Evolutionary conservation across 177 flowering plant species (phyloP).

Genomic region (Vitis hybrid): DNA sequence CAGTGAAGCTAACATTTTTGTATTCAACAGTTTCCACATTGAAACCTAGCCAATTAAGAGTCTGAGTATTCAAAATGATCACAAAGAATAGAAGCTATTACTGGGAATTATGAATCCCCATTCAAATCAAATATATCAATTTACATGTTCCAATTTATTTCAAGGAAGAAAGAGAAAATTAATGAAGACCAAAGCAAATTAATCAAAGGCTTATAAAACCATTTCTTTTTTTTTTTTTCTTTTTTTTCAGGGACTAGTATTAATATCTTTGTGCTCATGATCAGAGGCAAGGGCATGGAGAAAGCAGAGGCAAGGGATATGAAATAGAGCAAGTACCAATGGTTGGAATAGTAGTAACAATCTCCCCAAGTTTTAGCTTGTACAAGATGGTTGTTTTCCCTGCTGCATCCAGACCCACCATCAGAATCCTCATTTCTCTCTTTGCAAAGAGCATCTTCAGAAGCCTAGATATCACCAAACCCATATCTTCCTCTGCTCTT

Average conservation of each 20-base stretch:
- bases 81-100: too few relatives aligned
- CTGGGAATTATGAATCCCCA: too few relatives aligned
- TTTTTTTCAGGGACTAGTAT: too few relatives aligned
- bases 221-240: too few relatives aligned
- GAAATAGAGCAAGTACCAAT: conserved; percentile 37
- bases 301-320: too few relatives aligned
- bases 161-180: too few relatives aligned
- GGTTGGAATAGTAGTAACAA: conserved; percentile 59
- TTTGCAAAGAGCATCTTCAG: conserved; percentile 45
- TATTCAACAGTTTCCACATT: conserved; percentile 61
- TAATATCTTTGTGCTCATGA: too few relatives aligned
- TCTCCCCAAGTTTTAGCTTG: conserved; percentile 61
- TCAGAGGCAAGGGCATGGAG: too few relatives aligned
- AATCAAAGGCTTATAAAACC: too few relatives aligned
- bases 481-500: conserved; percentile 34
- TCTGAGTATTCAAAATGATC: neutral
- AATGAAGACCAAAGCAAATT: neutral
- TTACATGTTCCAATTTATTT: too few relatives aligned
- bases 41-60: conserved; percentile 35
- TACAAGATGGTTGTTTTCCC: conserved; percentile 61
- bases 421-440: conserved; percentile 61
- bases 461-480: conserved; percentile 44
- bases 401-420: conserved; percentile 67
- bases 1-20: conserved; percentile 64
- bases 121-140: too few relatives aligned